Evolutionary conservation across 2,329 filamentous ascomycete genomes (phyloP).

Genomic region (Xylariaceae sp.): DNA sequence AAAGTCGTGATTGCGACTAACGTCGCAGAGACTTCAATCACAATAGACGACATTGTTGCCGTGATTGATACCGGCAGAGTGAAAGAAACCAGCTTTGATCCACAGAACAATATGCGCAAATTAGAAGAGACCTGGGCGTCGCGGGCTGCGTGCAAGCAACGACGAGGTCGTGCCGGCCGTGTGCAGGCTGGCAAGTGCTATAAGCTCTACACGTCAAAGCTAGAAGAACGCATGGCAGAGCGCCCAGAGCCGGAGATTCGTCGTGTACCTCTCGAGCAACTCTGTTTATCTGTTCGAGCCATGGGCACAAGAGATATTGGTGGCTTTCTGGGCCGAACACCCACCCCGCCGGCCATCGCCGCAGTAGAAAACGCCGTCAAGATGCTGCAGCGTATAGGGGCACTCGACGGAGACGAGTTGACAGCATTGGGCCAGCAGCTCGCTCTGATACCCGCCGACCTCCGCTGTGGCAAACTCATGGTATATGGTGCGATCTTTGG

Average conservation of each 20-base stretch:
- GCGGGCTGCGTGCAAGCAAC: constrained; percentile 87
- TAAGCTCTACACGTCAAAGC: constrained; percentile 85
- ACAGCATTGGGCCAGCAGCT: constrained; percentile 91
- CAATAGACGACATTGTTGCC: constrained; percentile 93
- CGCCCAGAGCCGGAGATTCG: constrained; percentile 91
- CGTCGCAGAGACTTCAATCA: constrained; percentile 96
- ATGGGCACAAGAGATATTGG: constrained; percentile 87
- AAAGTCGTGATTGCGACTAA: constrained; percentile 96
- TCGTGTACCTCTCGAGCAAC: constrained; percentile 86
- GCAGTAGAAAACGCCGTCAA: constrained; percentile 83
- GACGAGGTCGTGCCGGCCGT: constrained; percentile 87
- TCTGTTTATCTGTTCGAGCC: constrained; percentile 89
- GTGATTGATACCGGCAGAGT: constrained; percentile 94
- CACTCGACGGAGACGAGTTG: constrained; percentile 77
- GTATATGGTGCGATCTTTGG: constrained; percentile 93
- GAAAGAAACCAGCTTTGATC: constrained; percentile 93
- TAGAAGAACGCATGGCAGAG: constrained; percentile 81
- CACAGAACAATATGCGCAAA: constrained; percentile 87
- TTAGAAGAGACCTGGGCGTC: constrained; percentile 96
- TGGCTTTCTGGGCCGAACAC: constrained; percentile 75
- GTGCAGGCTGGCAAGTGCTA: constrained; percentile 89
- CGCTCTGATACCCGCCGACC: constrained; percentile 90
- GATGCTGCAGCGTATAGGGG: constrained; percentile 79
- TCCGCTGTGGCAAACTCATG: constrained; percentile 90
- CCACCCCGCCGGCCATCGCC: constrained; percentile 80